Base-by-base conservation (phyloP, 768 basidiomycete species). In the Leccinum disarticulatum region DNA sequence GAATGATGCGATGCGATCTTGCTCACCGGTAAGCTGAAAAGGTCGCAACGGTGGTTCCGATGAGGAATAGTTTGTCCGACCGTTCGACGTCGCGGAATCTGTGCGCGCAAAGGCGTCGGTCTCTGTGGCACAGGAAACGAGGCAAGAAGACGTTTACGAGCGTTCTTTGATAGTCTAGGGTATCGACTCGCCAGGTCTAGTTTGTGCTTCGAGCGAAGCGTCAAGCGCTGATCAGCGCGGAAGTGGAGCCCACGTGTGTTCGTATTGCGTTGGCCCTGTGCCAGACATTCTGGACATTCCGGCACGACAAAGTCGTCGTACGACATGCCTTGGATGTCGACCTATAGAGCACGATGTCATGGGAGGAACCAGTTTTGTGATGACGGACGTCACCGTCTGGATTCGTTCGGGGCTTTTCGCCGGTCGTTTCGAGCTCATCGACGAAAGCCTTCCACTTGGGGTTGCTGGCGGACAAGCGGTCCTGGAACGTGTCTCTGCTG, bases 31-130 rank as follows among this genome's bases (percentile, higher is more conserved):
- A 97, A 3, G 94, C 93, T 6, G 92, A 95, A 74, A 90, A 97
- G 0, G 95, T 98, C 1, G 96, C 94, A 28, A 97, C 83, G 1
- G 93, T 94, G 0, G 94, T 95, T 35, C 95, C 96, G 38, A 96
- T 76, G 43, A 96, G 76, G 49, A 98, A 82, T 0, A 98, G 73
- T 49, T 85, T 79, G 55, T 91, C 87, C 22, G 84, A 77, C 8
- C 71, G 68, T 60, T 87, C 83, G 41, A 95, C 68, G 35, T 85
- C 78, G 17, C 65, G 68, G 66, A 83, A 87, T 28, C 91, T 91
- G 61, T 43, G 41, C 2, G 11, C 35, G 33, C 30, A 5, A 22
- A 51, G n/a, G n/a, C n/a, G 35, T 55, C 11, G 17, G 53, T 27
- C 17, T 33, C 4, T 22, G 25, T 27, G 6, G 47, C 13, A 27